Evolutionary conservation across 2,329 filamentous ascomycete species (phyloP).

Genomic region (Hypoxylon sp.): DNA sequence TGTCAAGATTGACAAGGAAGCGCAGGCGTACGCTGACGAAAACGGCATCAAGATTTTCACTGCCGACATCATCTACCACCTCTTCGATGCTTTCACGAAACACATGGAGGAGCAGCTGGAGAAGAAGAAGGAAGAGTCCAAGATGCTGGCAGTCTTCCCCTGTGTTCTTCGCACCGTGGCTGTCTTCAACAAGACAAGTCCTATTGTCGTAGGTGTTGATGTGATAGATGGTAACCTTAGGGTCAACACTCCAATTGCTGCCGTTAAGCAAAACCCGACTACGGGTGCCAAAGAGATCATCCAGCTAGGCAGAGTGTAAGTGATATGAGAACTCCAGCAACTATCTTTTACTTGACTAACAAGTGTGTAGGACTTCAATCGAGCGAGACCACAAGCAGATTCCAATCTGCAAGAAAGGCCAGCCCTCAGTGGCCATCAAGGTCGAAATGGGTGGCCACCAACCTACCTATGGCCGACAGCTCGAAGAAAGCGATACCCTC

Average conservation of each 20-base stretch:
- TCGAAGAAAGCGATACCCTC: slow-evolving; percentile 90
- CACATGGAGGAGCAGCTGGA: slow-evolving; percentile 91
- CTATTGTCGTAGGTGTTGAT: slow-evolving; percentile 96
- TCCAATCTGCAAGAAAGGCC: slow-evolving; percentile 91
- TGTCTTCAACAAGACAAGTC: slow-evolving; percentile 98
- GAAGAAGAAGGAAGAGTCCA: slow-evolving; percentile 96
- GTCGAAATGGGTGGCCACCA: slow-evolving; percentile 94
- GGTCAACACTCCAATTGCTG: slow-evolving; percentile 90
- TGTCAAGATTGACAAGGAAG: slow-evolving; percentile 99
- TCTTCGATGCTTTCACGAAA: slow-evolving; percentile 96
- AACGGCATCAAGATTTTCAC: slow-evolving; percentile 98
- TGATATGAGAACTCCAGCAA: slow-evolving; percentile 48
- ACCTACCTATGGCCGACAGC: slow-evolving; percentile 92
- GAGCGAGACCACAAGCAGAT: slow-evolving; percentile 98
- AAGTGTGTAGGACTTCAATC: slow-evolving; percentile 81
- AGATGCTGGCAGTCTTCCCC: slow-evolving; percentile 96
- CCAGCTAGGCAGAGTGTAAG: slow-evolving; percentile 91
- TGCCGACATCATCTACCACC: slow-evolving; percentile 98
- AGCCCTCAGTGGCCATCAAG: slow-evolving; percentile 98
- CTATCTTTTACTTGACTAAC: slow-evolving; percentile 48
- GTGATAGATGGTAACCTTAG: slow-evolving; percentile 90
- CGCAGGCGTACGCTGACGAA: slow-evolving; percentile 89
- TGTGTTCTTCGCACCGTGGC: slow-evolving; percentile 91
- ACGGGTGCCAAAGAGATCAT: slow-evolving; percentile 89
- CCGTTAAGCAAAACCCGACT: slow-evolving; percentile 83